Evolutionary conservation across 345 rosid genomes (phyloP).

Genomic region (Hibiscus trionum): DNA sequence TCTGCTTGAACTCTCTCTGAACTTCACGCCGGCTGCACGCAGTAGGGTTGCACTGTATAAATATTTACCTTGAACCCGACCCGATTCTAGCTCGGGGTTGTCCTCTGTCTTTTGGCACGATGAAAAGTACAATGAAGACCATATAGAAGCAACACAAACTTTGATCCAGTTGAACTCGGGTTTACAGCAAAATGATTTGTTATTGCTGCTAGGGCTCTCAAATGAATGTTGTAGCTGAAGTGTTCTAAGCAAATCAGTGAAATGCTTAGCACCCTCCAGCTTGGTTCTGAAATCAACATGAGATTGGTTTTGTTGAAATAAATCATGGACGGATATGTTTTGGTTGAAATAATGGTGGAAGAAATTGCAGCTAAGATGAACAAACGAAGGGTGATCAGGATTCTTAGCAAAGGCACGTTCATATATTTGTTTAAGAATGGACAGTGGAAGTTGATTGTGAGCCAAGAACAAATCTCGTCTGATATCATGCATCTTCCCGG

Average conservation of each 20-base stretch:
- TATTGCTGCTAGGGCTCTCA: background rate
- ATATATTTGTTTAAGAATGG: background rate
- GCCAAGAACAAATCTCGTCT: background rate
- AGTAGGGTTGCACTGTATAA: background rate
- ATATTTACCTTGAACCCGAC: background rate
- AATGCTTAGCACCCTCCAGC: background rate
- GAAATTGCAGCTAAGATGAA: background rate
- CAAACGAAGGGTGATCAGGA: background rate
- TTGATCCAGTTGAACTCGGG: background rate
- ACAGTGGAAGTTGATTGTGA: background rate
- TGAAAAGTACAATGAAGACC: background rate
- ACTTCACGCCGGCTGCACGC: background rate
- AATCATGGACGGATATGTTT: background rate
- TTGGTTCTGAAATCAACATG: background rate
- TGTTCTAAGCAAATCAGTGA: background rate
- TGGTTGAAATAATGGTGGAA: background rate
- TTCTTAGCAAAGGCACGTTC: background rate
- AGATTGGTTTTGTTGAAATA: background rate
- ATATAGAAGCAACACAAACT: background rate
- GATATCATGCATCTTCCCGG: background rate
- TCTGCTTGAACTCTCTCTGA: background rate
- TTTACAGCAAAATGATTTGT: background rate
- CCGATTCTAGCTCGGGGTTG: background rate
- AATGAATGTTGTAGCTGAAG: background rate
- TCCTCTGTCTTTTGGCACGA: background rate